Conservation (phyloP, 148 eudicot genomes). For the Fagopyrum esculentum region DNA sequence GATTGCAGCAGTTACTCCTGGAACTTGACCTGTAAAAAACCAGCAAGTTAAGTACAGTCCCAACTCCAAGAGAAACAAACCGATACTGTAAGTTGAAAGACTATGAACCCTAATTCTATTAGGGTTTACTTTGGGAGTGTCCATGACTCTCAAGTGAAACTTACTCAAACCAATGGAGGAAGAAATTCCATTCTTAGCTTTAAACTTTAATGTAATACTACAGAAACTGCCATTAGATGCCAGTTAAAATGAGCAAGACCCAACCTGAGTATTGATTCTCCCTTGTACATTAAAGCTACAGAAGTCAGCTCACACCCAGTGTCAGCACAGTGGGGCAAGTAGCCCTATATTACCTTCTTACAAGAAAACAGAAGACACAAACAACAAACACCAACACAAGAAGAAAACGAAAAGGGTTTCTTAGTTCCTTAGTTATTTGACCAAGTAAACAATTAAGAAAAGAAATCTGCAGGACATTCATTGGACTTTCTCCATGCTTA, state of each 20-base stretch:
- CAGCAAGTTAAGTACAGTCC: background rate
- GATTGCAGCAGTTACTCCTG: conserved; percentile 51
- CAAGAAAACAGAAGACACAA: conserved; percentile 77
- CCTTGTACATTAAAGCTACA: conserved; percentile 93
- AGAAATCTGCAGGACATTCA: conserved; percentile 28
- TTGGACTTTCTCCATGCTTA: conserved; percentile 21
- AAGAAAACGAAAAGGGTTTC: conserved; percentile 75
- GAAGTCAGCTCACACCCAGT: conserved; percentile 99
- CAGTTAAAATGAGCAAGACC: conserved; percentile 91
- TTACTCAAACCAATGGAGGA: conserved; percentile 1
- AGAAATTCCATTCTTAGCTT: conserved; percentile 18
- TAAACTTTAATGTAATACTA: conserved; percentile 30
- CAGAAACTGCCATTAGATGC: conserved; percentile 59
- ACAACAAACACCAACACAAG: conserved; percentile 92
- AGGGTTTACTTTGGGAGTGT: background rate
- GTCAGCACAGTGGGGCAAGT: conserved; percentile 97
- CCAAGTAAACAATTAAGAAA: conserved; percentile 38
- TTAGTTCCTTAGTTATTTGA: conserved; percentile 65
- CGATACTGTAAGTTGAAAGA: background rate
- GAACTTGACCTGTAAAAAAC: conserved; percentile 54
- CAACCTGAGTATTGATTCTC: conserved; percentile 71
- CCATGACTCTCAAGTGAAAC: background rate
- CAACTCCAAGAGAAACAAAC: background rate
- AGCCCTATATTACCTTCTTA: conserved; percentile 98
- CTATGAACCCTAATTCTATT: background rate